Evolutionary conservation across 768 basidiomycete genomes (phyloP).

Genomic region (Leccinum olivaceopallidum): DNA sequence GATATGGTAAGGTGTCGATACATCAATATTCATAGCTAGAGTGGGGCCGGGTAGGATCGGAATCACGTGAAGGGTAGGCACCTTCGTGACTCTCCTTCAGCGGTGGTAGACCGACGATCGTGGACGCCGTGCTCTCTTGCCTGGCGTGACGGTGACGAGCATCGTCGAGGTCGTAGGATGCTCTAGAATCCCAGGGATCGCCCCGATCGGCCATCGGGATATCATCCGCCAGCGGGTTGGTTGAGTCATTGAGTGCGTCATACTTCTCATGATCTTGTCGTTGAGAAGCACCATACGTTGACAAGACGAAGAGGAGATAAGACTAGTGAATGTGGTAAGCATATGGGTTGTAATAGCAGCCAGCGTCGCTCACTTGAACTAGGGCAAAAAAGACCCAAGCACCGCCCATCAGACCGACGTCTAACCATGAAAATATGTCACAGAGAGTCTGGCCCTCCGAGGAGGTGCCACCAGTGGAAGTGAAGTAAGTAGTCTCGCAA

Average conservation of each 20-base stretch:
- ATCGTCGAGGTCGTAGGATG: conserved; percentile 43
- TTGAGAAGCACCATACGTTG: conserved; percentile 72
- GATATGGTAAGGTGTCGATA: background rate
- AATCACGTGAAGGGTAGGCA: conserved; percentile 26
- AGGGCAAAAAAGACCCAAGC: conserved; percentile 82
- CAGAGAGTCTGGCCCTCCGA: conserved; percentile 74
- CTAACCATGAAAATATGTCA: conserved; percentile 89
- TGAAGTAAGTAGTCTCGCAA: conserved; percentile 64
- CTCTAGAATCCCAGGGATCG: conserved; percentile 71
- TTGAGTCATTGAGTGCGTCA: conserved; percentile 65
- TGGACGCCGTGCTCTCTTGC: conserved; percentile 59
- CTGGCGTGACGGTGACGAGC: conserved; percentile 49
- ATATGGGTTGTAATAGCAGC: background rate
- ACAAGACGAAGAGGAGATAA: conserved; percentile 48
- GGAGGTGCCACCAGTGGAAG: conserved; percentile 32
- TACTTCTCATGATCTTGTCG: conserved; percentile 81
- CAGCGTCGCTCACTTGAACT: conserved; percentile 57
- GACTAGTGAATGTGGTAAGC: conserved; percentile 37
- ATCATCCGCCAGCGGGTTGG: conserved; percentile 52
- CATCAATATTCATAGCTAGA: conserved; percentile 43
- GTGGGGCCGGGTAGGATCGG: conserved; percentile 39
- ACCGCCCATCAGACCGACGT: conserved; percentile 87
- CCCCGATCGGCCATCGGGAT: conserved; percentile 64
- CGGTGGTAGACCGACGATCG: conserved; percentile 51
- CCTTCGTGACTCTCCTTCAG: conserved; percentile 44